Evolutionary conservation across 257 asterid genomes (phyloP), one percentile per base, ranked within the genome.

Genomic region (Dorcoceras hygrometricum): DNA sequence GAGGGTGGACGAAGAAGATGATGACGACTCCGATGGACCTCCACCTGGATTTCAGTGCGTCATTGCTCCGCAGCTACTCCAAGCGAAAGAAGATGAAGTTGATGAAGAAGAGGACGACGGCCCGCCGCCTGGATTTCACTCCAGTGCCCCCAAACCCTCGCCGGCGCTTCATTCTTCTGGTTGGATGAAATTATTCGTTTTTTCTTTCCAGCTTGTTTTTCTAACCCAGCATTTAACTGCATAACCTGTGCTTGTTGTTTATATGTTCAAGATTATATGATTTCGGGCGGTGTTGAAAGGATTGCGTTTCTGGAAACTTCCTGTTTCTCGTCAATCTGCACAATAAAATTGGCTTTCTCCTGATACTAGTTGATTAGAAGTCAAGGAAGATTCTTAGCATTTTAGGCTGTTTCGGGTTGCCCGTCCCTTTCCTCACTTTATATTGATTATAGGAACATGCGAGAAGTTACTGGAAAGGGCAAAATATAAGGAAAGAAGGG

Each of bases 361-460:
- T 16, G 51, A 56, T 26, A 36, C 2, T 19, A 8, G 22, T 55
- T 9, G 28, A 16, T 19, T 23, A 10, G n/a, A 59, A 25, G 19
- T 71, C 27, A 25, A 24, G 8, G 65, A 22, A 8, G 23, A 3
- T 63, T 55, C 14, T 36, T 68, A 60, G 60, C 54, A 48, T 50
- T 23, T 23, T 11, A 6, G 19, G 46, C 16, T 54, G 25, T 27
- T 16, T 46, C 50, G 26, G 31, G 68, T 11, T 61, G 14, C 23
- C 32, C 55, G 4, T 26, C 6, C 16, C 14, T 7, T 26, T 24
- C 26, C 4, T 26, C 10, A 24, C 7, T 7, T 16, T 8, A 25
- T 18, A 4, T 59, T 31, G 63, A 27, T 34, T 58, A 3, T 25
- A 26, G 46, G 46, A 34, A 34, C 16, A 9, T 34, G 46, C 2